These are phyloP conservation scores for Amanita rimosa DNA, from an alignment of 768 basidiomycete species.

Conservation along the genomic window DNA sequence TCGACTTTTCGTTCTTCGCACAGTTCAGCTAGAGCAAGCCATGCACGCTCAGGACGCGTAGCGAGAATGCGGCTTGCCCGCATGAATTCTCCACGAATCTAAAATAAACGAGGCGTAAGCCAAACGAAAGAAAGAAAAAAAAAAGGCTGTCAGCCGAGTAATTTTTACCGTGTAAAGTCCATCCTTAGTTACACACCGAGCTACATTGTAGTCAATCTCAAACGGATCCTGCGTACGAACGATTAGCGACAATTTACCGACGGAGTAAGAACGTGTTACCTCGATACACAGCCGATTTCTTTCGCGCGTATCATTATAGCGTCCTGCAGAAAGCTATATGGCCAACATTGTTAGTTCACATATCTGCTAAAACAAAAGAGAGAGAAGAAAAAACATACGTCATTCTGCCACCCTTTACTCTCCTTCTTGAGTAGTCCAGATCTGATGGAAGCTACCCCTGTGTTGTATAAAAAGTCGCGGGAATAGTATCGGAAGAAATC, in stretches of 20 bases:
- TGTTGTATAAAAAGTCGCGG: slow-evolving; percentile 87
- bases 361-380: background rate
- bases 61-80: slow-evolving; percentile 82
- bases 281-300: slow-evolving; percentile 95
- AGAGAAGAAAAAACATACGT: slow-evolving; percentile 39
- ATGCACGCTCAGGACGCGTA: slow-evolving; percentile 69
- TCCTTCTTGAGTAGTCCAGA: slow-evolving; percentile 86
- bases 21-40: slow-evolving; percentile 75
- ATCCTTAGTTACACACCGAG: slow-evolving; percentile 92
- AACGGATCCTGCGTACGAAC: slow-evolving; percentile 80
- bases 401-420: slow-evolving; percentile 89
- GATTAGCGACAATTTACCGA: background rate
- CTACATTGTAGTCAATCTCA: slow-evolving; percentile 92
- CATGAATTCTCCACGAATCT: slow-evolving; percentile 99
- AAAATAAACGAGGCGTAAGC: slow-evolving; percentile 7
- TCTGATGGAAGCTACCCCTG: slow-evolving; percentile 84
- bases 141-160: background rate
- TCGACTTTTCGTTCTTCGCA: slow-evolving; percentile 82
- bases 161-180: slow-evolving; percentile 80
- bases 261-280: slow-evolving; percentile 28
- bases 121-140: background rate
- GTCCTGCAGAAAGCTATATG: slow-evolving; percentile 38
- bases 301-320: slow-evolving; percentile 68
- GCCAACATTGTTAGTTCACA: slow-evolving; percentile 2
- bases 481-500: slow-evolving; percentile 98